phyloP scores from a whole-genome alignment of 768 basidiomycete genomes.

The Amanita pallidorosea region DNA sequence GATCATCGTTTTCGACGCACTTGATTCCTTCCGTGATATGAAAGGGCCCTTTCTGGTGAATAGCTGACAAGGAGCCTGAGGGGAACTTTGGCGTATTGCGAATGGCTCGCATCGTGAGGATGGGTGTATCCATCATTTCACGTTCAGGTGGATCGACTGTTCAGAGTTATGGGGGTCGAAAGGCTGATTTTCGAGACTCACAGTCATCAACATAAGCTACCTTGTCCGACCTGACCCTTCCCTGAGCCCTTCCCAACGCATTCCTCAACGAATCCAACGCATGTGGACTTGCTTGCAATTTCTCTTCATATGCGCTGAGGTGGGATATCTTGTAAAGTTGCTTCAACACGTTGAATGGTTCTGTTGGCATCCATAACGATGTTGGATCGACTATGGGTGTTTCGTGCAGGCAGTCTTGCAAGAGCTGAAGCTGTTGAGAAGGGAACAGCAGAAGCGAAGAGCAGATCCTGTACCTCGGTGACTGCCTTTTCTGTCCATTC shows the following conservation, averaged over 20 bases:
- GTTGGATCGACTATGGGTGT: constrained; percentile 40
- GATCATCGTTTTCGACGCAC: not conserved
- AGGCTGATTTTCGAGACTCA: constrained; percentile 11
- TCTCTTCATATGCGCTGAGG: constrained; percentile 34
- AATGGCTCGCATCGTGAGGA: constrained; percentile 3
- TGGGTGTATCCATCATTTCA: not conserved
- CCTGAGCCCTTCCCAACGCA: constrained; percentile 12
- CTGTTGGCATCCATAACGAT: constrained; percentile 39
- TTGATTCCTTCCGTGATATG: not conserved
- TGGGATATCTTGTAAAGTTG: constrained; percentile 20
- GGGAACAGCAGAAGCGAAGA: not conserved
- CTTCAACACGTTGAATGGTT: constrained; percentile 40
- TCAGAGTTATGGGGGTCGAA: not conserved
- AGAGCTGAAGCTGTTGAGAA: constrained; percentile 16
- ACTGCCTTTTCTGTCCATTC: constrained; percentile 40
- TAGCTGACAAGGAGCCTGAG: not conserved
- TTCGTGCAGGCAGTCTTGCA: constrained; percentile 28
- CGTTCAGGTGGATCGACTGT: constrained; percentile 8
- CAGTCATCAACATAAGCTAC: constrained; percentile 27
- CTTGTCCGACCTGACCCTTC: constrained; percentile 22
- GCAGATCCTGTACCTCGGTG: constrained; percentile 23
- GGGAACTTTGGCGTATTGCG: constrained; percentile 1
- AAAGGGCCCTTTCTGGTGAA: constrained; percentile 2
- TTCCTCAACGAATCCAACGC: constrained; percentile 24
- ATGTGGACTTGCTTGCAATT: constrained; percentile 24